Evolutionary conservation across 768 basidiomycete genomes (phyloP), one percentile per base, ranked within the genome.

Genomic region (Pleurotus pulmonarius): DNA sequence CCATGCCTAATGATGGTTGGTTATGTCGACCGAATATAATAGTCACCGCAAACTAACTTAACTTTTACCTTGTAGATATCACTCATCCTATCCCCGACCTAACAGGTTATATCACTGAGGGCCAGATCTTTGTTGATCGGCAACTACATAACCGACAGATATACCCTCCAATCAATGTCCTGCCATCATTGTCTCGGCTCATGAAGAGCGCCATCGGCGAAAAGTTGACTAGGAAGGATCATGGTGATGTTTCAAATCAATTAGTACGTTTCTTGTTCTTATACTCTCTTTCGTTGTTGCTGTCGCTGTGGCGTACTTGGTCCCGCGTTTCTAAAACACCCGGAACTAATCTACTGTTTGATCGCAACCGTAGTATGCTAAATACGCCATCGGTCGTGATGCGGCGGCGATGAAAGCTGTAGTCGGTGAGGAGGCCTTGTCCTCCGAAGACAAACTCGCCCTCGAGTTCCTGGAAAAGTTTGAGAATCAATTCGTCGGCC

Each of bases 151-250:
- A 99, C 78, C 80, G 90, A 65, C 93, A 94, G 72, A 95, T 98
- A 69, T 98, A 98, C 76, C 97, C 97, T 37, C 97, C 97, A 49
- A 98, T 99, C 81, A 99, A 99, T 76, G 96, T 99, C 58, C 81
- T 99, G 46, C 97, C 97, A 59, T 98, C 97, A 61, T 81, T 99
- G 67, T 98, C 97, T 64, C 94, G 97, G 73, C 77, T 99, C 70
- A 99, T 99, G 97, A 99, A 99, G 87, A 93, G 90, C 64, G 97
- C 97, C 61, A 98, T 98, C 73, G 97, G 97, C 62, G 96, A 98
- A 75, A 85, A 92, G 73, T 78, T 98, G 68, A 98, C 97, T 57
- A 82, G 97, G 70, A 96, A 96, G 75, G 97, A 99, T 74, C 97
- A 98, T 70, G 92, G 94, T 66, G 97, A 99, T 73, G 97, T 99